phyloP scores from a whole-genome alignment of 768 basidiomycete genomes.

The Suillus alpinus region DNA sequence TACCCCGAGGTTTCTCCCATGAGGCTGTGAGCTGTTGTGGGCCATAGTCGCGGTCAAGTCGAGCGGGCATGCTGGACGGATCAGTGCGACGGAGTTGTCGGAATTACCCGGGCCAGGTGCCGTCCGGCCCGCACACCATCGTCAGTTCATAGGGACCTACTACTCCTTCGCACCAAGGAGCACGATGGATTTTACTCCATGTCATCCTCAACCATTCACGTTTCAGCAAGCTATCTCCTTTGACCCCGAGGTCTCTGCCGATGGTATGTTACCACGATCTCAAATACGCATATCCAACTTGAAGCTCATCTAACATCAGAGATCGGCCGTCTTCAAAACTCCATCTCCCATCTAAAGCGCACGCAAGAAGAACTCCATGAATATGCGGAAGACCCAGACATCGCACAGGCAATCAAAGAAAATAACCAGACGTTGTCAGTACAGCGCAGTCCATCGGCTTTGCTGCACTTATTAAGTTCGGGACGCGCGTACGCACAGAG shows the following conservation, averaged over 20 bases:
- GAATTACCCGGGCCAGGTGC: too few species aligned
- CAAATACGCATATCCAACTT: neutral
- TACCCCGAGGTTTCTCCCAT: too few species aligned
- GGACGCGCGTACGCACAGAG: conserved; percentile 41
- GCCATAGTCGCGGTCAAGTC: too few species aligned
- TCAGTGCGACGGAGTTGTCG: too few species aligned
- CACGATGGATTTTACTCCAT: conserved; percentile 64
- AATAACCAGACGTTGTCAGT: conserved; percentile 67
- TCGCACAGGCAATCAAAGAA: conserved; percentile 61
- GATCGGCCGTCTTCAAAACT: conserved; percentile 72
- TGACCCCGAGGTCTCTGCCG: conserved; percentile 63
- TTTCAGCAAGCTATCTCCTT: conserved; percentile 59
- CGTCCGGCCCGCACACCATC: too few species aligned
- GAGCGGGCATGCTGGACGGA: too few species aligned
- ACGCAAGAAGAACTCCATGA: conserved; percentile 61
- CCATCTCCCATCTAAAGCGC: conserved; percentile 55
- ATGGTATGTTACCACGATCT: conserved; percentile 46
- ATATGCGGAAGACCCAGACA: conserved; percentile 52
- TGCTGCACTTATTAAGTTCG: conserved; percentile 3
- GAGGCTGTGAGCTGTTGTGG: too few species aligned
- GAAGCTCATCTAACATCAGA: conserved; percentile 40
- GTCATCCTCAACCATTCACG: conserved; percentile 74
- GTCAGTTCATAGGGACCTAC: neutral
- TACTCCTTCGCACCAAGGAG: neutral
- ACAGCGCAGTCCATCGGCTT: conserved; percentile 1